These are phyloP conservation scores for Nidula microcarpa DNA, from an alignment of 768 basidiomycete genomes.

Conservation along the genomic window DNA sequence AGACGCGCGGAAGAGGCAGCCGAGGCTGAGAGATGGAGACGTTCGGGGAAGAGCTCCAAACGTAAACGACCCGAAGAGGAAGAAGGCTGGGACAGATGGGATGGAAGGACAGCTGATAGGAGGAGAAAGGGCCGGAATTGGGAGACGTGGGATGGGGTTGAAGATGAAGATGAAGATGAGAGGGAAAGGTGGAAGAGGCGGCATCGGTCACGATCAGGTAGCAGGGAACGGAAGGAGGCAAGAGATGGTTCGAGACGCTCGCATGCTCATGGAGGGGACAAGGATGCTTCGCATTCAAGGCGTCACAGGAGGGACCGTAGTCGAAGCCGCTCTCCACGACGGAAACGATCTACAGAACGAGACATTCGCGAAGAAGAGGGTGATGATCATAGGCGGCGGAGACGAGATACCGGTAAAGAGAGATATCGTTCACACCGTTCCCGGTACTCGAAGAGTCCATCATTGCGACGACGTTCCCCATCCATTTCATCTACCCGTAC, in stretches of 20 bases:
- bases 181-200: constrained; percentile 18
- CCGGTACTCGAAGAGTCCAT: background rate
- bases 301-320: constrained; percentile 19
- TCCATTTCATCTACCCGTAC: background rate
- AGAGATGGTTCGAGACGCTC: constrained; percentile 1
- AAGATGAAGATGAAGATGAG: constrained; percentile 27
- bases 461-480: background rate
- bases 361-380: constrained; percentile 3
- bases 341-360: constrained; percentile 4
- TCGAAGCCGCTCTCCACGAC: constrained; percentile 15
- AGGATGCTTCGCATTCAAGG: constrained; percentile 10
- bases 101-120: constrained; percentile 46
- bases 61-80: constrained; percentile 17
- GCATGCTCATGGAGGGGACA: constrained; percentile 11
- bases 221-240: constrained; percentile 10
- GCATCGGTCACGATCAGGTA: constrained; percentile 20
- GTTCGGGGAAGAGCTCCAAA: constrained; percentile 23
- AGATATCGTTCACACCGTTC: background rate
- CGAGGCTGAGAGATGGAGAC: constrained; percentile 55
- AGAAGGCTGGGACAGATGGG: constrained; percentile 50
- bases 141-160: constrained; percentile 47
- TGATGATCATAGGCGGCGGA: background rate
- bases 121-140: constrained; percentile 43
- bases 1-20: constrained; percentile 75
- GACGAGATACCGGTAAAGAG: background rate